Evolutionary conservation across 1,139 yeast species (phyloP).

Genomic region (Blastobotrys capitulatus): DNA sequence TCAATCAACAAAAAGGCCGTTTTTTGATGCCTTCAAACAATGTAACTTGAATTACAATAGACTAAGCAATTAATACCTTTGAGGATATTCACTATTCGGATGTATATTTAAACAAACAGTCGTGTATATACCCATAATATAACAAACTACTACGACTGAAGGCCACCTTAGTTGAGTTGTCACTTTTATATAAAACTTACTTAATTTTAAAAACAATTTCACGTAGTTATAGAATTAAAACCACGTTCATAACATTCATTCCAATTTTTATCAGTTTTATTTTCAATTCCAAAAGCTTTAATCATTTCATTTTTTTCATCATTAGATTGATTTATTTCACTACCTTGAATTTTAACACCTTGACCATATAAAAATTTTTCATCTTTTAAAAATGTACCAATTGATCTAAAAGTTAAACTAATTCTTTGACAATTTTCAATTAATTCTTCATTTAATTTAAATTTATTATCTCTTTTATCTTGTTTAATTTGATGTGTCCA

Average conservation of each 20-base stretch:
- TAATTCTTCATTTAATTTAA: not conserved
- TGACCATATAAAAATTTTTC: constrained; percentile 1
- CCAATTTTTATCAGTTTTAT: not conserved
- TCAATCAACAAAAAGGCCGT: too few species aligned
- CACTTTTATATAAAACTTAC: too few species aligned
- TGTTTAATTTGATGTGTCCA: constrained; percentile 10
- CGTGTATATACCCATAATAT: too few species aligned
- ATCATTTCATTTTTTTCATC: not conserved
- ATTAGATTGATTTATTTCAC: not conserved
- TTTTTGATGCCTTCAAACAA: too few species aligned
- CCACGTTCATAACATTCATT: not conserved
- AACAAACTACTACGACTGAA: too few species aligned
- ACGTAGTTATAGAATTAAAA: not conserved
- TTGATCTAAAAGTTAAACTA: constrained; percentile 2
- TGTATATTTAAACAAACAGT: too few species aligned
- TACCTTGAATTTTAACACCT: not conserved
- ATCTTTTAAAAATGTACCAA: constrained; percentile 4
- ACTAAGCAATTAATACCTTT: too few species aligned
- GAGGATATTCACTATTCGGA: too few species aligned
- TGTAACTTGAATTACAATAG: too few species aligned
- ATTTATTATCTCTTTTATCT: not conserved
- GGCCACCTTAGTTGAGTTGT: too few species aligned
- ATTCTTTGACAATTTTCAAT: not conserved
- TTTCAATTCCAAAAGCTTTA: not conserved
- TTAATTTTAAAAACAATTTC: too few species aligned